Base-by-base conservation (phyloP, 2,329 filamentous ascomycete species). In the Fusarium udum region DNA sequence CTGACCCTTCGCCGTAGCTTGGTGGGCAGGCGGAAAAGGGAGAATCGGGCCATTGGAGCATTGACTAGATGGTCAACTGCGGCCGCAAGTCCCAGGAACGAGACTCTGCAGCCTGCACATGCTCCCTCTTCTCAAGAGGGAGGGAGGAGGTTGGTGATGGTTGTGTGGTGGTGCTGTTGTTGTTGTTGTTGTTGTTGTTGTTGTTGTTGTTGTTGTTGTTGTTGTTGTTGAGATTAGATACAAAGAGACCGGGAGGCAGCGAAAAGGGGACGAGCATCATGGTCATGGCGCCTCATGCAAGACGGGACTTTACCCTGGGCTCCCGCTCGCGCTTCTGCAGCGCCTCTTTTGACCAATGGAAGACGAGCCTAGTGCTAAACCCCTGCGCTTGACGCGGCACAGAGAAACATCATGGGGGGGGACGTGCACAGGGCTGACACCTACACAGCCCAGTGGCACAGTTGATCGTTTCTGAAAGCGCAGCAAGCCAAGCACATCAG, bases 1-100 rank as follows among this genome's bases (percentile, higher is more conserved):
- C 88, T 85, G 66, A 87, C 88, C 75, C 86, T 87, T 69, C 88
- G 87, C 79, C 87, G 87, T 76, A 90, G 84, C 82, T 86, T 87
- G 71, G 84, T 85, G 68, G 88, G 88, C 57, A 89, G 83, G 69
- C 87, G 87, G 80, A 88, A 85, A 80, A 89, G 80, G 77, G 83
- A 83, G 74, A 85, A 75, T 74, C 82, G 81, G 71, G 83, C 81
- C 82, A 83, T 83, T 64, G 64, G 75, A 72, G 45, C 68, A 72
- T 75, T 59, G 53, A 67, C 31, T 69, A 55, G 63, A 24, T 49
- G 43, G 60, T 52, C 59, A 63, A 74, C 65, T 67, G 66, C 62
- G 73, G 69, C 63, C 63, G 70, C 45, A 69, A 69, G 69, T 75
- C 76, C 64, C 75, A 67, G 64, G 57, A 73, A 64, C 59, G 66